Base-by-base conservation (phyloP, 768 basidiomycete genomes). In the Sistotremastrum suecicum region DNA sequence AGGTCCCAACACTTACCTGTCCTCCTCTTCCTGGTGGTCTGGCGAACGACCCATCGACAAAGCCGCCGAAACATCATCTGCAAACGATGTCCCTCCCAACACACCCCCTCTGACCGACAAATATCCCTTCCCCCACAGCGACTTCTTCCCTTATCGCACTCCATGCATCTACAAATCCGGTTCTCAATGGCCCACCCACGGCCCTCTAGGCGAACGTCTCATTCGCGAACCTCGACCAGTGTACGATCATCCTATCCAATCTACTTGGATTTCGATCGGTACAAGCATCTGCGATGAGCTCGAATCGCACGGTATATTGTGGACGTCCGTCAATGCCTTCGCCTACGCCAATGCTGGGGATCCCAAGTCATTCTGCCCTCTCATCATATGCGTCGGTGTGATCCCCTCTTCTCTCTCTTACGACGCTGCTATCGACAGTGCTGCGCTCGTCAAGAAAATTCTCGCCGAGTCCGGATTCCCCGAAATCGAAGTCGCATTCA, bases 361-460 rank as follows among this genome's bases (percentile, higher is more conserved):
- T 54, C 44, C 54, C 42, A 45, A 44, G 6, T n/a, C 54, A 46
- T 35, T 54, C 36, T 49, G 55, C 41, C 49, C 54, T 4, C 42
- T 58, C 39, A n/a, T 60, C 42, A 43, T 65, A n/a, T 58, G 49
- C 53, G 48, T 67, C 5, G 60, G 66, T 11, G 63, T 67, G 9
- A 46, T 42, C 43, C 65, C 65, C 34, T 32, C 37, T 7, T 49
- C 63, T 42, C 53, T 65, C 49, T 34, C 48, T 49, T 51, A 43
- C 53, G 51, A 58, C 3, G 47, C 34, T 38, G 66, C 65, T 42
- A 39, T 50, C 41, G 52, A 39, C 9, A 58, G 56, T 30, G 63
- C 61, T 38, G 42, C 37, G 6, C 42, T 37, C 47, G 47, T 53
- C 60, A 48, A 56, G 41, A 38, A 45, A 11, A 55, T 67, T 44